Conservation (phyloP, 2,329 filamentous ascomycete genomes). For the Hawksworthiomyces lignivorus region DNA sequence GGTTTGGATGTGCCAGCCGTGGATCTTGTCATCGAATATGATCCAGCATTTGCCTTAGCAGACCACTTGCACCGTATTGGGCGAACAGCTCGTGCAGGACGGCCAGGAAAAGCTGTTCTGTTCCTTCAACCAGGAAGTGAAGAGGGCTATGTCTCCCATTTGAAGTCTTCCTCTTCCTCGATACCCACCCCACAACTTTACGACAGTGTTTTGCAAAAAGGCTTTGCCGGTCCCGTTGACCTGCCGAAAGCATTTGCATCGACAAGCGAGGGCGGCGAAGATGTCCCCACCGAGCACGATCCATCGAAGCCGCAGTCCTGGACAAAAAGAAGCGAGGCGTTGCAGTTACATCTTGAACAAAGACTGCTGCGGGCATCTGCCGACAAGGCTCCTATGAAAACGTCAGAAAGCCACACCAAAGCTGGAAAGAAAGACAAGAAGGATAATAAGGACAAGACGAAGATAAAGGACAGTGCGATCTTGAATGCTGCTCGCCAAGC, state of each 20-base stretch:
- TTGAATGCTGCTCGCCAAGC: constrained; percentile 77
- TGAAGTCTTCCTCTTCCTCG: constrained; percentile 40
- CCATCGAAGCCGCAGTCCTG: constrained; percentile 24
- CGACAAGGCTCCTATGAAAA: constrained; percentile 23
- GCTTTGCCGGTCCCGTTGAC: constrained; percentile 53
- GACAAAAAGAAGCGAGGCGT: constrained; percentile 41
- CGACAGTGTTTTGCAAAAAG: constrained; percentile 54
- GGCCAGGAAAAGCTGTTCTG: constrained; percentile 75
- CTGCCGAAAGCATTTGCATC: constrained; percentile 48
- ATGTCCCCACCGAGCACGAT: constrained; percentile 31
- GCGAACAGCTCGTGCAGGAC: constrained; percentile 86
- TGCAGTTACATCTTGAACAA: constrained; percentile 55
- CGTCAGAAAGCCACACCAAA: constrained; percentile 4
- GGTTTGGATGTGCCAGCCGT: constrained; percentile 93
- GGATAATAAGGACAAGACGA: constrained; percentile 3
- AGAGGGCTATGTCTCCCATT: constrained; percentile 77
- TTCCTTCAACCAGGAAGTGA: constrained; percentile 89
- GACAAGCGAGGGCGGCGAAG: constrained; percentile 53
- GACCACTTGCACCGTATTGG: constrained; percentile 94
- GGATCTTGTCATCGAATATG: constrained; percentile 91
- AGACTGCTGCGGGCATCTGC: constrained; percentile 34
- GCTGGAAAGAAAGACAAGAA: background rate
- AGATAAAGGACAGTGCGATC: constrained; percentile 36
- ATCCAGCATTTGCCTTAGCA: constrained; percentile 85
- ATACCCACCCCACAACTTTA: constrained; percentile 43